Evolutionary conservation across 495 filamentous ascomycete species (phyloP), one percentile per base, ranked within the genome.

Genomic region (Penicillium atrosanguineum): DNA sequence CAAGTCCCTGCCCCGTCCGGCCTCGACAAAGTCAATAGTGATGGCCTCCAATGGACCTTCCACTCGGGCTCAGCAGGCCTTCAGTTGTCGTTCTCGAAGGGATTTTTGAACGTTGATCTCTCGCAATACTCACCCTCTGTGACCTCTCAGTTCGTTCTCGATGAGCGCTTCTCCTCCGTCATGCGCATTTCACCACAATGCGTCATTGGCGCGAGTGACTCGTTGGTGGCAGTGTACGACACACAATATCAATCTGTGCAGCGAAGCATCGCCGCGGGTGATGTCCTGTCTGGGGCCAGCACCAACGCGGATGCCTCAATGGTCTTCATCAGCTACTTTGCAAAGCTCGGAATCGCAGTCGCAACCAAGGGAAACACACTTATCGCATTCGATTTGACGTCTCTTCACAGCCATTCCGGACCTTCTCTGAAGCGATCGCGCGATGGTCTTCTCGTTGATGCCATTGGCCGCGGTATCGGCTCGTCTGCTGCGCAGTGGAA

Each of bases 401-500:
- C 81, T 4, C 79, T 82, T 0, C 77, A 82, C 26, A 63, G 48
- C 18, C 47, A 63, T 2, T 52, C 64, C 0, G 69, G 72, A 56
- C 58, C 77, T n/a, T 73, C 76, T 11, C 75, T 74, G 26, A 87
- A 87, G 67, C 76, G 84, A 6, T 80, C 83, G 8, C 77, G 83
- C 15, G 81, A 84, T 48, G 87, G 87, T 15, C 72, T 89, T 19
- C 67, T 91, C 25, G 84, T 88, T 21, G 84, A 89, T 60, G 85
- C 87, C 1, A 83, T 90, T 57, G 84, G 87, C 4, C 82, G 83
- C 19, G 75, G 76, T 38, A 73, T 73, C 31, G 70, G 64, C 29
- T 69, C 66, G 34, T 73, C 72, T 15, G 61, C 65, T 41, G 54
- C 67, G 0, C 65, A 70, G 38, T 74, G 68, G 69, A 64, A 70